Conservation (phyloP, 306 rosid species). For the Lablab purpureus region DNA sequence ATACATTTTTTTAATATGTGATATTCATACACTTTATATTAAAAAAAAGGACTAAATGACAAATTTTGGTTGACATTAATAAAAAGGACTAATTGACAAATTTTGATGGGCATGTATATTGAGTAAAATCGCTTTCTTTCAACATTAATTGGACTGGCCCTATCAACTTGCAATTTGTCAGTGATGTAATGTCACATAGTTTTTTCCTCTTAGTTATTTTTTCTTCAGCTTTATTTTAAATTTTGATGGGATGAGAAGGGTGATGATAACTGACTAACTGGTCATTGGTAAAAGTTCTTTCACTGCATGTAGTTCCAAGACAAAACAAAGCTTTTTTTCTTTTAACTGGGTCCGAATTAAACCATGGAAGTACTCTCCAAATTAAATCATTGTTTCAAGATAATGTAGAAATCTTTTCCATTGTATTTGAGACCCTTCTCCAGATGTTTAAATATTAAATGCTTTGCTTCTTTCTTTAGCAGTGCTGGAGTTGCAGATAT, state of each 20-base stretch:
- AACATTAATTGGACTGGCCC: constrained; percentile 14
- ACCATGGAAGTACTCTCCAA: too few relatives aligned
- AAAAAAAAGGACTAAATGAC: neutral
- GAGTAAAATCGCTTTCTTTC: constrained; percentile 33
- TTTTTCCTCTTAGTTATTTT: neutral
- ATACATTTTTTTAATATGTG: neutral
- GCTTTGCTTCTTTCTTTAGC: constrained; percentile 8
- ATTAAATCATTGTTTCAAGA: neutral
- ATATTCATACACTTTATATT: neutral
- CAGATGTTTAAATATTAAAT: constrained; percentile 6
- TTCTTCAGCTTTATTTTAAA: neutral
- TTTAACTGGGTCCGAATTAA: neutral
- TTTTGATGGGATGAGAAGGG: constrained; percentile 24
- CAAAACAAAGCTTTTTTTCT: constrained; percentile 9
- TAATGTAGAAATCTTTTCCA: too few relatives aligned
- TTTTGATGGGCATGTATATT: constrained; percentile 16
- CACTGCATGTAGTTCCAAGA: constrained; percentile 7
- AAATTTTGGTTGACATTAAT: constrained; percentile 12
- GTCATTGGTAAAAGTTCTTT: constrained; percentile 2
- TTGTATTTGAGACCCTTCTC: too few relatives aligned
- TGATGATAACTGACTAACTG: neutral
- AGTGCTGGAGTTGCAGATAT: neutral
- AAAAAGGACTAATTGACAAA: neutral
- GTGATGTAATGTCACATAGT: constrained; percentile 9
- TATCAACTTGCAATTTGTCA: constrained; percentile 8